Conservation (phyloP, 306 rosid genomes). For the Corylus avellana region DNA sequence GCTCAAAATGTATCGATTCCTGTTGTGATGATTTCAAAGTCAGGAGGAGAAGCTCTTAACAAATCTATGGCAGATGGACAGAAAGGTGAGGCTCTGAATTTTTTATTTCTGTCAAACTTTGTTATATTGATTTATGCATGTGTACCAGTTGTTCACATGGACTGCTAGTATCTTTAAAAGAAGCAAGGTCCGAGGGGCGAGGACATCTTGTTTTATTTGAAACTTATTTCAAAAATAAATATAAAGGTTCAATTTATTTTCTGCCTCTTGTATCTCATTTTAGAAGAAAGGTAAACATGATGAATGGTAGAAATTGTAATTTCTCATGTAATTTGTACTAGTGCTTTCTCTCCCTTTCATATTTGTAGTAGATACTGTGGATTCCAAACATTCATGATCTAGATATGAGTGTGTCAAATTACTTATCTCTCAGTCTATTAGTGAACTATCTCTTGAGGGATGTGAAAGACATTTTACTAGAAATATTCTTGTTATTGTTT, state of each 20-base stretch:
- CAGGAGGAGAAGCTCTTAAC: conserved; percentile 59
- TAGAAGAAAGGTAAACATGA: no score
- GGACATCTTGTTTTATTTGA: not conserved
- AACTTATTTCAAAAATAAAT: no score
- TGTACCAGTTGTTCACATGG: not conserved
- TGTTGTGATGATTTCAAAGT: conserved; percentile 58
- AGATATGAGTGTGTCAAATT: not conserved
- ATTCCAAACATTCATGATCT: no score
- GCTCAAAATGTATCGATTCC: conserved; percentile 61
- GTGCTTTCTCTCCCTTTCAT: no score
- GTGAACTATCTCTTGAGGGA: not conserved
- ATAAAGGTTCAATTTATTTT: no score
- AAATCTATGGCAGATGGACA: conserved; percentile 45
- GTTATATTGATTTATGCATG: not conserved
- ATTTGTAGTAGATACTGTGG: no score
- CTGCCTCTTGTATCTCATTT: no score
- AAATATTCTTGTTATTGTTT: not conserved
- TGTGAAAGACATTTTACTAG: not conserved
- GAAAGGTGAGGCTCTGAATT: conserved; percentile 49
- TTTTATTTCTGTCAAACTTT: conserved; percentile 12
- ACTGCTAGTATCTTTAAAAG: not conserved
- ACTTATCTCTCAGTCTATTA: not conserved
- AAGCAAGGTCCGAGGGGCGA: not conserved
- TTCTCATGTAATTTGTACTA: no score
- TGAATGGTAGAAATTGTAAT: no score